Conservation (phyloP, 1,284 basidiomycete species). For the Sanghuangporus sanghuang region DNA sequence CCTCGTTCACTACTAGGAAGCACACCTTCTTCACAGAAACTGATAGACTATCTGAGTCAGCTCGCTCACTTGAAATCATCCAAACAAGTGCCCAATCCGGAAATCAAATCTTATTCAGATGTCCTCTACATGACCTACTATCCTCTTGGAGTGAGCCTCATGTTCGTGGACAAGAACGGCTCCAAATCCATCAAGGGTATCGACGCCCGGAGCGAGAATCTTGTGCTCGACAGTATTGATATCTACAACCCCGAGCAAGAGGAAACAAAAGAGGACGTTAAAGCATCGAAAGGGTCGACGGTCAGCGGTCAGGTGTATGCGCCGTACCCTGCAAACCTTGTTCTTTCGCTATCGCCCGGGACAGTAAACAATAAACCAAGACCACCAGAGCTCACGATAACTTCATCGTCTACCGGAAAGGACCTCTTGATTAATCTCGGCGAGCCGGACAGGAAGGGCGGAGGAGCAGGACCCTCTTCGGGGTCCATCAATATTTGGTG, state of each 20-base stretch:
- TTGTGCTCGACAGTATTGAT: constrained; percentile 69
- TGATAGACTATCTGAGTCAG: constrained; percentile 39
- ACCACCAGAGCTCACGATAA: constrained; percentile 40
- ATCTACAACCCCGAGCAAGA: constrained; percentile 58
- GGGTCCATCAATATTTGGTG: constrained; percentile 90
- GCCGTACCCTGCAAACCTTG: constrained; percentile 49
- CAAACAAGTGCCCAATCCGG: constrained; percentile 33
- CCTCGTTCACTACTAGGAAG: constrained; percentile 29
- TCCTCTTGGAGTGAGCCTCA: constrained; percentile 71
- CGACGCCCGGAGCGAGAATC: constrained; percentile 36
- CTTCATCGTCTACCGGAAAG: constrained; percentile 56
- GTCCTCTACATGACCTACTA: constrained; percentile 83
- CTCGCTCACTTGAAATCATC: constrained; percentile 29
- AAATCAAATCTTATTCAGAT: constrained; percentile 76
- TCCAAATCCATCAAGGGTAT: constrained; percentile 53
- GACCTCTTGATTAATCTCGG: constrained; percentile 71
- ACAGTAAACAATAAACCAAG: constrained; percentile 35
- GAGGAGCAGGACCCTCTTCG: constrained; percentile 71
- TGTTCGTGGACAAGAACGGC: constrained; percentile 54
- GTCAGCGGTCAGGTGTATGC: constrained; percentile 43
- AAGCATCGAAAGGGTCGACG: constrained; percentile 27
- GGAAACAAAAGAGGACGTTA: constrained; percentile 24
- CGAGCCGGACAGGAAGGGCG: constrained; percentile 84
- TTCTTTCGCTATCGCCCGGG: constrained; percentile 34
- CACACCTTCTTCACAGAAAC: constrained; percentile 38